Evolutionary conservation across 257 asterid species (phyloP), one percentile per base, ranked within the genome.

Genomic region (Nicotiana tomentosiformis): DNA sequence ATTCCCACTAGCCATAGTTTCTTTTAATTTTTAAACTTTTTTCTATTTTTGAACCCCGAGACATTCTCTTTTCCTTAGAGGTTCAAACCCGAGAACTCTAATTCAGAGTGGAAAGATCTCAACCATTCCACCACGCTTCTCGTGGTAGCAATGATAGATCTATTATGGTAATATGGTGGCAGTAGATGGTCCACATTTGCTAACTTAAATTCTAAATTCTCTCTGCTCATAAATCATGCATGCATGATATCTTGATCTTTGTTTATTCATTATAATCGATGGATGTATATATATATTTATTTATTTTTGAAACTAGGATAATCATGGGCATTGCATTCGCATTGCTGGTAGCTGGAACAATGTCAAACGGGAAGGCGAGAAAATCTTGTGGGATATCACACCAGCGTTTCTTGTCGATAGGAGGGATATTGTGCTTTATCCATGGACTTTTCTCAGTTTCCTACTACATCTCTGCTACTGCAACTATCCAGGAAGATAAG

Each of bases 361-460:
- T 89, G 68, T 82, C 90, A 35, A 91, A 92, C 85, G 86, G 92
- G 1, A 84, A 82, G 64, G 81, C 95, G 1, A 89, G 97, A 64
- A 88, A 80, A 39, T 86, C 89, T 68, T 92, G 97, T 43, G 93
- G 97, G 11, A 86, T 92, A n/a, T 62, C 90, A 56, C 88, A 91
- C 84, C 87, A 90, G 46, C 86, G 89, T 11, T 87, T 85, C 55
- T 83, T 93, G 72, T 89, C 97, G 0, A 87, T 90, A 2, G 97
- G 97, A 77, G 97, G 97, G 78, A 82, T 92, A 3, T 55, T 89
- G 84, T 92, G 95, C 77, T 93, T 92, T 14, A 79, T 92, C 64
- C 97, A 93, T 80, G 97, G 91, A 10, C 83, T 92, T 33, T 93
- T 92, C 66, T 88, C 91, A 0, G 93, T 91, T 17, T 89, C 93